A percentile compares a stretch with the other conserved stretches of the same genome.
phyloP scores from a whole-genome alignment of 768 basidiomycete genomes.

The Suillus subluteus region DNA sequence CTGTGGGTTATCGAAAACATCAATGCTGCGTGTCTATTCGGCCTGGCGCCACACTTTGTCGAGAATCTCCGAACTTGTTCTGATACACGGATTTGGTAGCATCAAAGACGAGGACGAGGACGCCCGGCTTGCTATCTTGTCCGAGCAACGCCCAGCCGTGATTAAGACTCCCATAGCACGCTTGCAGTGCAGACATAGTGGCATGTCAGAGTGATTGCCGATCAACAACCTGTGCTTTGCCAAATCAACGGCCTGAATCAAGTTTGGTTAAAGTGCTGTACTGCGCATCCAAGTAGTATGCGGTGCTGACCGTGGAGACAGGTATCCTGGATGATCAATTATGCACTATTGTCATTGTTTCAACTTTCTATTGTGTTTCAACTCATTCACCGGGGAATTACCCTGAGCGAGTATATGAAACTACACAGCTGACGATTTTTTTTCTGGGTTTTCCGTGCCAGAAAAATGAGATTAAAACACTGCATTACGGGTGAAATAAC shows the following conservation, averaged over 20 bases:
- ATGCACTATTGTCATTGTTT: background rate
- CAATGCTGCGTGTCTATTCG: background rate
- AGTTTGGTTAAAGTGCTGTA: constrained; percentile 8
- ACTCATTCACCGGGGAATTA: background rate
- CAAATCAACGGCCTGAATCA: background rate
- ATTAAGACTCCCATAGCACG: background rate
- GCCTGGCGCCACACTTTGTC: background rate
- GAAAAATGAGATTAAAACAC: background rate
- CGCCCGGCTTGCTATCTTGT: background rate
- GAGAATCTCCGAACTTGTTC: background rate
- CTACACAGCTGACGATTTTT: background rate
- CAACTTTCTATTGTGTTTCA: background rate
- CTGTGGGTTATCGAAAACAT: background rate
- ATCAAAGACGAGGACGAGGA: background rate
- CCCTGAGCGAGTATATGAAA: background rate
- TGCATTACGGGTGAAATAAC: background rate
- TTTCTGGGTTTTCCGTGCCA: background rate
- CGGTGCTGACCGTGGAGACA: background rate
- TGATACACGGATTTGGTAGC: background rate
- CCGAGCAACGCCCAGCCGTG: background rate
- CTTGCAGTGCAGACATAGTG: background rate
- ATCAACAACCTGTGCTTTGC: constrained; percentile 4
- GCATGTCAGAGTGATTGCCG: background rate
- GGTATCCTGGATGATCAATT: background rate
- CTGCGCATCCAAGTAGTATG: background rate